Conservation (phyloP, 2,329 filamentous ascomycete species). For the Didymella pinodella region DNA sequence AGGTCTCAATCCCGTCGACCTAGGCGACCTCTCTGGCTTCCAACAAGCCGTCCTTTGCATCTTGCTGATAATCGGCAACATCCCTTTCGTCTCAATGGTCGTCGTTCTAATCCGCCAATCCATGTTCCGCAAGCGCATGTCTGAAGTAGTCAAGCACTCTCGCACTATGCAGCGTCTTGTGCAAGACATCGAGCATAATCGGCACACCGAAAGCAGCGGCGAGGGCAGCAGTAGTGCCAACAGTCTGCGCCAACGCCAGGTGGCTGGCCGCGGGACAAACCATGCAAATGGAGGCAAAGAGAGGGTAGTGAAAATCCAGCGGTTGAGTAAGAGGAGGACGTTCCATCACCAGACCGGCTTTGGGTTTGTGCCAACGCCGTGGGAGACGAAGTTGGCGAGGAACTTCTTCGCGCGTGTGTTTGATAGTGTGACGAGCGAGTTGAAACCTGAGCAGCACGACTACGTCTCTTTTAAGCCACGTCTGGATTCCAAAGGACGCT, state of each 20-base stretch:
- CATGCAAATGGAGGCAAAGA: neutral
- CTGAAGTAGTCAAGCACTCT: slow-evolving; percentile 39
- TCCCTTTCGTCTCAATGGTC: slow-evolving; percentile 42
- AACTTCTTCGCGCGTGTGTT: slow-evolving; percentile 34
- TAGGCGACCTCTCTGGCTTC: slow-evolving; percentile 36
- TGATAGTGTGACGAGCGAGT: slow-evolving; percentile 28
- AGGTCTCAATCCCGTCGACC: slow-evolving; percentile 40
- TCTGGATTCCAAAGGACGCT: slow-evolving; percentile 42
- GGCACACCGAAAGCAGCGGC: slow-evolving; percentile 14
- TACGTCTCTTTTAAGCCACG: slow-evolving; percentile 46
- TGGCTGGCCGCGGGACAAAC: slow-evolving; percentile 1
- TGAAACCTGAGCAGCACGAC: slow-evolving; percentile 35
- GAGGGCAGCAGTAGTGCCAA: slow-evolving; percentile 14
- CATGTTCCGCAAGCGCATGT: slow-evolving; percentile 39
- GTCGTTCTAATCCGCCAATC: slow-evolving; percentile 39
- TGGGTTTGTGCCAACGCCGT: slow-evolving; percentile 42
- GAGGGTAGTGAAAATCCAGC: slow-evolving; percentile 18
- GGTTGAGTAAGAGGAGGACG: slow-evolving; percentile 27
- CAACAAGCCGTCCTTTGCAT: slow-evolving; percentile 41
- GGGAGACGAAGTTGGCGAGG: slow-evolving; percentile 38
- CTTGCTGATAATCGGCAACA: slow-evolving; percentile 41
- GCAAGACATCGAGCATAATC: slow-evolving; percentile 35
- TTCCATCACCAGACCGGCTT: slow-evolving; percentile 41
- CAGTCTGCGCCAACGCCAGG: slow-evolving; percentile 16
- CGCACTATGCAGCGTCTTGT: slow-evolving; percentile 36